These are phyloP conservation scores for Botrytis byssoidea DNA, from an alignment of 2,329 filamentous ascomycete genomes.

Conservation along the genomic window DNA sequence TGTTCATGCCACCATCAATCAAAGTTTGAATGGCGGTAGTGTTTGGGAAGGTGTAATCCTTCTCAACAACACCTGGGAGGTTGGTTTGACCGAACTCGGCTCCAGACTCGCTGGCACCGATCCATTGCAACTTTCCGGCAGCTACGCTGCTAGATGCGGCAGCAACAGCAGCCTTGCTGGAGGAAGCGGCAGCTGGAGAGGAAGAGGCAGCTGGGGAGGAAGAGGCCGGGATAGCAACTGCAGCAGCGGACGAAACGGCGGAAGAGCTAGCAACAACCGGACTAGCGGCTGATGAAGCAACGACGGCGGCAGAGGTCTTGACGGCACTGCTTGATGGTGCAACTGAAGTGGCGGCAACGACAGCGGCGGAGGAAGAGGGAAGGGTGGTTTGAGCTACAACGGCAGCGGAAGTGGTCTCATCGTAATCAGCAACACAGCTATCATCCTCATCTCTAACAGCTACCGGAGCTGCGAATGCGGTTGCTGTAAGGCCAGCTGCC, in stretches of 20 bases:
- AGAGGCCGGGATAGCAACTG: neutral
- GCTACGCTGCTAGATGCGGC: neutral
- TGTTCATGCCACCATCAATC: slow-evolving; percentile 22
- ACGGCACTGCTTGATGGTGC: neutral
- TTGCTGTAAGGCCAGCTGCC: slow-evolving; percentile 20
- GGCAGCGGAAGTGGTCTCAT: slow-evolving; percentile 10
- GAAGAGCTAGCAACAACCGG: neutral
- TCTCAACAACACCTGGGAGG: slow-evolving; percentile 55
- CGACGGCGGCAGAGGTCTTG: neutral
- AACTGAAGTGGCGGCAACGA: slow-evolving; percentile 11
- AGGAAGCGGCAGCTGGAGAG: neutral
- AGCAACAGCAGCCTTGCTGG: neutral
- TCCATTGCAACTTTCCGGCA: slow-evolving; percentile 26
- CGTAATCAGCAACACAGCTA: slow-evolving; percentile 14
- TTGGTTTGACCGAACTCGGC: slow-evolving; percentile 60
- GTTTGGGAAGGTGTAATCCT: slow-evolving; percentile 60
- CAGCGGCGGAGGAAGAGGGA: slow-evolving; percentile 3
- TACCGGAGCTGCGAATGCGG: slow-evolving; percentile 21
- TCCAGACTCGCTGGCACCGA: slow-evolving; percentile 48
- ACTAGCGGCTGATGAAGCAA: slow-evolving; percentile 2
- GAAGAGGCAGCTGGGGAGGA: too few species aligned
- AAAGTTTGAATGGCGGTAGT: slow-evolving; percentile 32
- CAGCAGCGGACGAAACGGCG: neutral
- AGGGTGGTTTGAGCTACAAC: slow-evolving; percentile 10
- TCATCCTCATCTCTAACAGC: slow-evolving; percentile 15